A percentile compares a stretch with the other conserved stretches of the same genome.
Evolutionary conservation across 1,284 basidiomycete species (phyloP).

Genomic region (Ceratobasidium sp.): DNA sequence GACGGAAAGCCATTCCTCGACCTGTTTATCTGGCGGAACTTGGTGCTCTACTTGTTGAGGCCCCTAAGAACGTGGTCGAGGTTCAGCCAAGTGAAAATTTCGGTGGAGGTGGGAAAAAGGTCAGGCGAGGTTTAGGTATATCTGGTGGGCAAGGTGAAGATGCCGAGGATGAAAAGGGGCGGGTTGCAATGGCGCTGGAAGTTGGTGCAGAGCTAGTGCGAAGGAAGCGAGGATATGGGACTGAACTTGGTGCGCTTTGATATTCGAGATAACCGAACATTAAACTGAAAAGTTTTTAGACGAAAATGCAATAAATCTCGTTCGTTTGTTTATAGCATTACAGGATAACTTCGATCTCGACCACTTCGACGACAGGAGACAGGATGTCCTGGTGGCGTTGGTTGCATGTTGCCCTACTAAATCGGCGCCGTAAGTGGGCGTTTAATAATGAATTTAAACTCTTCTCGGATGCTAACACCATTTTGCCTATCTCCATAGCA

Average conservation of each 20-base stretch:
- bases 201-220: constrained; percentile 82
- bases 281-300: constrained; percentile 54
- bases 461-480: no score
- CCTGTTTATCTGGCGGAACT: constrained; percentile 88
- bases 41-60: constrained; percentile 63
- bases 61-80: constrained; percentile 37
- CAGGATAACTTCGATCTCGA: constrained; percentile 86
- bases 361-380: constrained; percentile 79
- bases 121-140: constrained; percentile 49
- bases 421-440: constrained; percentile 74
- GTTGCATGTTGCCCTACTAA: constrained; percentile 78
- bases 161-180: constrained; percentile 74
- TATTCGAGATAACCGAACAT: neutral
- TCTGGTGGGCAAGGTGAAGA: constrained; percentile 57
- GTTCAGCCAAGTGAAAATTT: constrained; percentile 18
- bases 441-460: no score
- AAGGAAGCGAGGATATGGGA: constrained; percentile 81
- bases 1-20: constrained; percentile 68
- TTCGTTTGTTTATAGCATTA: constrained; percentile 74
- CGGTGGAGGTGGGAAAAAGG: neutral
- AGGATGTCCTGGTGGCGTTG: constrained; percentile 78
- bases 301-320: constrained; percentile 88
- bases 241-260: constrained; percentile 75
- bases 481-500: constrained; percentile 48
- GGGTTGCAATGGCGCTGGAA: constrained; percentile 77